These are phyloP conservation scores for Jackrogersella minutella DNA, from an alignment of 495 filamentous ascomycete species.

Conservation along the genomic window DNA sequence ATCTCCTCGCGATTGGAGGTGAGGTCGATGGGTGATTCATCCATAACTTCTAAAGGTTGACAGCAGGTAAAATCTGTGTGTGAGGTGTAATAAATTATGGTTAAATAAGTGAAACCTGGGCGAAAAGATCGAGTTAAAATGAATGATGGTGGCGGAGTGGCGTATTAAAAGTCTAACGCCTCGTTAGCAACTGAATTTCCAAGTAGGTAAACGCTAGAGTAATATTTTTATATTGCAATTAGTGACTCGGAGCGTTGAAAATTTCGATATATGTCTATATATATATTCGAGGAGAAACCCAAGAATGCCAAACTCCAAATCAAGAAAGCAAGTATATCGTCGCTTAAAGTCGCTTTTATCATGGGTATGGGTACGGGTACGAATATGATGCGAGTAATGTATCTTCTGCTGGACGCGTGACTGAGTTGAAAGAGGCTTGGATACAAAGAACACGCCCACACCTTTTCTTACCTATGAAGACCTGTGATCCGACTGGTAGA, in stretches of 20 bases:
- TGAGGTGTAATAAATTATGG: neutral
- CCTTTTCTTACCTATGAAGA: constrained; percentile 25
- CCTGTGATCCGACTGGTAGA: constrained; percentile 21
- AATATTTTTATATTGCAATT: neutral
- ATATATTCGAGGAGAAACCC: neutral
- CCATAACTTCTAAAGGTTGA: constrained; percentile 27
- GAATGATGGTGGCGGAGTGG: constrained; percentile 3
- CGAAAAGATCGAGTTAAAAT: neutral
- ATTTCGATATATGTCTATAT: neutral
- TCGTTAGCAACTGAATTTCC: neutral
- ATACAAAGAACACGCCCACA: constrained; percentile 22
- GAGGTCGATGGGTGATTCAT: constrained; percentile 26
- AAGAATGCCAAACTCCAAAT: neutral
- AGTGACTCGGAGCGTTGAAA: too few species aligned
- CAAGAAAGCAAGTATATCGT: neutral
- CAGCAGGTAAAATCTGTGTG: too few species aligned
- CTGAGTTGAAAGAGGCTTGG: constrained; percentile 20
- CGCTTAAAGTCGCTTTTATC: constrained; percentile 4
- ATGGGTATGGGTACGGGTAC: neutral
- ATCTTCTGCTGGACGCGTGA: constrained; percentile 24
- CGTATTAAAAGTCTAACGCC: neutral
- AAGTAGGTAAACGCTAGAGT: neutral
- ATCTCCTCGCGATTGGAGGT: constrained; percentile 36
- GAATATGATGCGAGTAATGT: constrained; percentile 24
- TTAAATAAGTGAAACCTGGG: neutral